Percentiles rank a stretch among this genome's conserved stretches.
Evolutionary conservation across 495 filamentous ascomycete genomes (phyloP).

Genomic region (Tuber magnatum): DNA sequence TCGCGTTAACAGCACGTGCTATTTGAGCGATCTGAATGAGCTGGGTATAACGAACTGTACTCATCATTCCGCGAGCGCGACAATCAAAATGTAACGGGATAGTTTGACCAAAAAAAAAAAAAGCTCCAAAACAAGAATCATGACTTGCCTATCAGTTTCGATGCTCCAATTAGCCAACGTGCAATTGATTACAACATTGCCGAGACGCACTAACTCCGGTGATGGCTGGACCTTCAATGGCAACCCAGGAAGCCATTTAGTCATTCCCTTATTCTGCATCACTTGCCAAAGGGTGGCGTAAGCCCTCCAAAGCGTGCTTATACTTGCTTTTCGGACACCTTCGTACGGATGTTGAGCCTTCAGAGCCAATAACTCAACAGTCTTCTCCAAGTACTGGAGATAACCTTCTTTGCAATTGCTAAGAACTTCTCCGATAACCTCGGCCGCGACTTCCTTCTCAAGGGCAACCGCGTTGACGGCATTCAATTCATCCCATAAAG

Average conservation of each 20-base stretch:
- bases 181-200: constrained; percentile 73
- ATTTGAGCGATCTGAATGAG: constrained; percentile 90
- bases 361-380: constrained; percentile 69
- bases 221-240: constrained; percentile 72
- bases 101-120: constrained; percentile 24
- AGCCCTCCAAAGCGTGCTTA: constrained; percentile 83
- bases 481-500: constrained; percentile 48
- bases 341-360: constrained; percentile 85
- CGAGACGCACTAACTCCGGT: constrained; percentile 72
- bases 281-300: constrained; percentile 87
- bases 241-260: constrained; percentile 82
- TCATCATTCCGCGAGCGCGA: constrained; percentile 63
- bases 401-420: constrained; percentile 68
- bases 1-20: constrained; percentile 89
- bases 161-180: constrained; percentile 80
- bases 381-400: constrained; percentile 85
- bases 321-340: constrained; percentile 81
- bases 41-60: constrained; percentile 88
- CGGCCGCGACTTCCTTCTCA: constrained; percentile 95
- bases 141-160: constrained; percentile 81
- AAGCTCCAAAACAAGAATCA: constrained; percentile 2
- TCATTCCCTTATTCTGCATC: constrained; percentile 66
- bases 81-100: constrained; percentile 30
- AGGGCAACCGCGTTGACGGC: constrained; percentile 78
- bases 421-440: constrained; percentile 88